Evolutionary conservation across 495 filamentous ascomycete species (phyloP).

Genomic region (Hypoxylon trugodes): DNA sequence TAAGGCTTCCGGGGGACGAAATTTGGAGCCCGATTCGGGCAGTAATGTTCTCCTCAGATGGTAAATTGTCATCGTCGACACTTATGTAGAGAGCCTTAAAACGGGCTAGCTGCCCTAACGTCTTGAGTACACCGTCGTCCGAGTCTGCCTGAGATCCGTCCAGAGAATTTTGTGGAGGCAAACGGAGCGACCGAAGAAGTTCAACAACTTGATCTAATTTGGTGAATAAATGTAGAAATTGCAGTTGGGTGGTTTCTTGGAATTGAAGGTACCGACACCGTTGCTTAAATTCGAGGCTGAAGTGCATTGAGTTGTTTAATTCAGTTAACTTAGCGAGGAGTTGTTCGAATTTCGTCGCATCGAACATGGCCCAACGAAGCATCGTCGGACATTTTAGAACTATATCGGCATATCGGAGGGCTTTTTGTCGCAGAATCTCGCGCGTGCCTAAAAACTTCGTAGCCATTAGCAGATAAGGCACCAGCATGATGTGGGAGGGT

Average conservation of each 20-base stretch:
- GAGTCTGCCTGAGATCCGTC: neutral
- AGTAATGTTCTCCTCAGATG: neutral
- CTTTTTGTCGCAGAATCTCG: neutral
- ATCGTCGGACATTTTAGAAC: neutral
- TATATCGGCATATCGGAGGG: neutral
- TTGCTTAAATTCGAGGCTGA: neutral
- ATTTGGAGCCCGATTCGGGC: neutral
- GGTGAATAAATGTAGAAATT: neutral
- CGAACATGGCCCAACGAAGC: neutral
- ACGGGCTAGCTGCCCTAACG: neutral
- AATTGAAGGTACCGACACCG: neutral
- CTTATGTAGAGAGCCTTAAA: neutral
- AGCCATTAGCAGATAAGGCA: too few relatives aligned
- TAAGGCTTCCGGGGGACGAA: neutral
- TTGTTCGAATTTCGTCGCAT: neutral
- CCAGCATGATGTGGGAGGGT: too few relatives aligned
- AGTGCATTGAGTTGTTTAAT: neutral
- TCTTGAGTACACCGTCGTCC: neutral
- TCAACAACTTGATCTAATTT: neutral
- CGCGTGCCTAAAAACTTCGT: neutral
- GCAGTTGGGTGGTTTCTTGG: neutral
- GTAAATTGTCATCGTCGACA: neutral
- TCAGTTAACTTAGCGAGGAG: neutral
- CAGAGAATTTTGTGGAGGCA: neutral
- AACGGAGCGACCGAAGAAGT: neutral